phyloP scores from a whole-genome alignment of 345 rosid species.

The Moringa oleifera region DNA sequence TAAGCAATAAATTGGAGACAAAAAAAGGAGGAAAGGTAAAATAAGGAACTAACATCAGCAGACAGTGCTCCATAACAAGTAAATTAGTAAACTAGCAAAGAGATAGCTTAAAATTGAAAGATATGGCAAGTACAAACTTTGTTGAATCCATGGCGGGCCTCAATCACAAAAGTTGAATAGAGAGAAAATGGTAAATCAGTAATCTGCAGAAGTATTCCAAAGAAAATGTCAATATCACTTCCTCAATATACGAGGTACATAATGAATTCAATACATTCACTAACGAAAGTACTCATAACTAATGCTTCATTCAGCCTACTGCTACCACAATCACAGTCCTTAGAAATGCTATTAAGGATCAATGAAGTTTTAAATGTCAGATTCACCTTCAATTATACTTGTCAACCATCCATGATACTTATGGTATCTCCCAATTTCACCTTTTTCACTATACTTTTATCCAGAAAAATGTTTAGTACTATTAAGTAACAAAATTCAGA shows the following conservation, averaged over 20 bases:
- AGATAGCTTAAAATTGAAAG: conserved; percentile 6
- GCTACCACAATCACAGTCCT: background rate
- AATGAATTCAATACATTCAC: background rate
- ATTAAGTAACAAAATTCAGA: too few relatives aligned
- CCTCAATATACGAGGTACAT: background rate
- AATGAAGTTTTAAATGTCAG: too few relatives aligned
- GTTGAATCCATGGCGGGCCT: conserved; percentile 95
- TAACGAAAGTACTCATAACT: background rate
- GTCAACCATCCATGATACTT: too few relatives aligned
- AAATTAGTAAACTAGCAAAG: conserved; percentile 5
- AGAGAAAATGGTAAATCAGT: conserved; percentile 96
- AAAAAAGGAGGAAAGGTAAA: background rate
- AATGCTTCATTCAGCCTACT: background rate
- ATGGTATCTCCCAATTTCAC: too few relatives aligned
- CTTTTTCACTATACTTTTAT: too few relatives aligned
- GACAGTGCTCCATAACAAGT: background rate
- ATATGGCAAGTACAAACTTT: conserved; percentile 47
- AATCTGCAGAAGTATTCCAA: conserved; percentile 52
- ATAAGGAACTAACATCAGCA: background rate
- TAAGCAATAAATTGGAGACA: conserved; percentile 4
- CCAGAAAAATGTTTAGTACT: too few relatives aligned
- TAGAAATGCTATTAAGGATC: too few relatives aligned
- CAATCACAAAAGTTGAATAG: conserved; percentile 95
- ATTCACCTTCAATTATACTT: too few relatives aligned
- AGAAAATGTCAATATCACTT: conserved; percentile 8